Evolutionary conservation across 1,139 yeast genomes (phyloP).

Genomic region (Kurtzmaniella quercitrusa): DNA sequence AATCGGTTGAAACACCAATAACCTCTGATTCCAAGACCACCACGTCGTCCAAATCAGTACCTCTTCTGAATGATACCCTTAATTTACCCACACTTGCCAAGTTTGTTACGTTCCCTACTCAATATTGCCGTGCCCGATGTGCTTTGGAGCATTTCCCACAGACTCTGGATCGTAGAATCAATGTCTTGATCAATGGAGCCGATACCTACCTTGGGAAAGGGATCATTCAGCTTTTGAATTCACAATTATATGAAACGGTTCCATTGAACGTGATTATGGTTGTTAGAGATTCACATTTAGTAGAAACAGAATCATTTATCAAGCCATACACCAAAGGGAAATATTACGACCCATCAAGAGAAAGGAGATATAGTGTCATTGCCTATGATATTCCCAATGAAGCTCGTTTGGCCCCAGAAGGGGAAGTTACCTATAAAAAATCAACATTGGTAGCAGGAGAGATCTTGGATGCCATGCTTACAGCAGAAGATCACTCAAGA

Average conservation of each 20-base stretch:
- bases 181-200: conserved; percentile 41
- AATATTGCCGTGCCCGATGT: conserved; percentile 38
- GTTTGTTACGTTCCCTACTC: conserved; percentile 29
- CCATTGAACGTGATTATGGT: conserved; percentile 28
- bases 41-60: neutral
- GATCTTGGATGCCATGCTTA: conserved; percentile 31
- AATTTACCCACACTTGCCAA: conserved; percentile 33
- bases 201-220: conserved; percentile 40
- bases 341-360: conserved; percentile 18
- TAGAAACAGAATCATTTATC: conserved; percentile 21
- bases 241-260: conserved; percentile 22
- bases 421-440: conserved; percentile 38
- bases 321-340: conserved; percentile 18
- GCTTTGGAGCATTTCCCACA: conserved; percentile 23
- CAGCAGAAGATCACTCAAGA: conserved; percentile 13
- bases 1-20: neutral
- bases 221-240: conserved; percentile 27
- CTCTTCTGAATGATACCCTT: neutral
- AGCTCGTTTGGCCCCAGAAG: conserved; percentile 30
- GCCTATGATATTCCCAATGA: conserved; percentile 34
- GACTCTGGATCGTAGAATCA: conserved; percentile 13
- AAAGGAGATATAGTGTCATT: conserved; percentile 22
- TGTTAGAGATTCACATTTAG: conserved; percentile 23
- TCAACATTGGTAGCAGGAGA: conserved; percentile 39
- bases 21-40: neutral